These are phyloP conservation scores for Anisogramma anomala DNA, from an alignment of 2,329 filamentous ascomycete genomes.

Conservation along the genomic window DNA sequence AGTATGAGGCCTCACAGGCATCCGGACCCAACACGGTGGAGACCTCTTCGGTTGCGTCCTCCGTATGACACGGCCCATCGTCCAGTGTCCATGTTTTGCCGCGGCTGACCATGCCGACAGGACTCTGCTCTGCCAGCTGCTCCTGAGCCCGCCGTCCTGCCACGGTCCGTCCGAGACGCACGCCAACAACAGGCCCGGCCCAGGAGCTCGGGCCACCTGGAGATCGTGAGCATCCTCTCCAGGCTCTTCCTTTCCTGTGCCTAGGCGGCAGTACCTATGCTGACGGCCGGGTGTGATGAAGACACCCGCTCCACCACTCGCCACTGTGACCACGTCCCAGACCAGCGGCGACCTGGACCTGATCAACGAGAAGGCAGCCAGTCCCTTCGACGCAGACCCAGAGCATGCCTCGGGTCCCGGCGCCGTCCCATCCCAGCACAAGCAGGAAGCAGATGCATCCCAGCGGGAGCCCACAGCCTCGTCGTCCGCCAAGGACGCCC, in stretches of 20 bases:
- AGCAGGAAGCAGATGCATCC: constrained; percentile 8
- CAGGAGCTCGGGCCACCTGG: background rate
- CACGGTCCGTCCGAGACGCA: background rate
- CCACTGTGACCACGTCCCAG: background rate
- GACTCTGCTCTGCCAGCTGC: constrained; percentile 5
- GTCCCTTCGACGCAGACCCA: constrained; percentile 10
- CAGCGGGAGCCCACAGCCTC: background rate
- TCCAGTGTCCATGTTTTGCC: background rate
- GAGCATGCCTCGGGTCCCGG: constrained; percentile 13
- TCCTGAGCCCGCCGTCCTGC: background rate
- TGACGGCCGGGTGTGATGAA: constrained; percentile 8
- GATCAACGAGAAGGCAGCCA: constrained; percentile 16
- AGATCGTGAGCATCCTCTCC: constrained; percentile 15
- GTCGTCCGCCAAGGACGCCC: background rate
- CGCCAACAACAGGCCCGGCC: background rate
- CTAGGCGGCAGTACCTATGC: background rate
- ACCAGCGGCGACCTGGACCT: constrained; percentile 1
- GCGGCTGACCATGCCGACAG: background rate
- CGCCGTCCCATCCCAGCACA: constrained; percentile 1
- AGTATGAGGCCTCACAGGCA: constrained; percentile 6
- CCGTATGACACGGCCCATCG: background rate
- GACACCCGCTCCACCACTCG: constrained; percentile 9
- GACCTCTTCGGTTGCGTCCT: background rate
- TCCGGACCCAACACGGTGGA: constrained; percentile 1
- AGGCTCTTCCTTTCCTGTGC: background rate